Base-by-base conservation (phyloP, 306 rosid species). In the Sophora flavescens region DNA sequence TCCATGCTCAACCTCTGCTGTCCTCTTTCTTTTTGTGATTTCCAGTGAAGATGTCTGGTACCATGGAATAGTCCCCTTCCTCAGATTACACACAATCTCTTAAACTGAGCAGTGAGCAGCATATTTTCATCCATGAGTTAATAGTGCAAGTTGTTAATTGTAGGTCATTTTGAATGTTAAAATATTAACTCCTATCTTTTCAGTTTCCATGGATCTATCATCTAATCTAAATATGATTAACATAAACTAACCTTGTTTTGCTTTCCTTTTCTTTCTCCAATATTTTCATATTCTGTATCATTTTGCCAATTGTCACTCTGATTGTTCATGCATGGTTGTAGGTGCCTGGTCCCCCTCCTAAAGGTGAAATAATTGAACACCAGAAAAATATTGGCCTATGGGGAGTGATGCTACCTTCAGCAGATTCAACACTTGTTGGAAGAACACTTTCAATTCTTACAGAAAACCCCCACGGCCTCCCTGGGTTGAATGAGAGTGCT, bases 401-500 rank as follows among this genome's bases (percentile, higher is more conserved):
- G 90, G 91, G 87, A 2, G 87, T 90, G 38, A 91, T 80, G 70
- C 86, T 93, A 22, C 97, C 98, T 56, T 91, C 96, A 53, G 93
- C 98, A 44, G 96, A 93, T 80, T 81, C 97, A 15, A 76, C 81
- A 8, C 83, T 86, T 6, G 98, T 93, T 30, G 87, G 93, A 59
- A 83, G 87, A 86, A 91, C 98, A 35, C 85, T 91, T 45, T 76
- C 87, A 33, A 30, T 75, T 82, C 88, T 93, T 41, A 75, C 92
- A 15, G 92, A 94, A 75, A 85, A 84, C 42, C 90, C 92, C 2
- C 28, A 33, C 2, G 97, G 98, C 52, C 96, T 91, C 77, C 86
- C 89, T 0, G 97, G 97, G 44, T 30, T 81, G 72, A 81, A 86
- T 45, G 96, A 94, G 88, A 84, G 80, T 47, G 51, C 76, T 0